Evolutionary conservation across 75 land plant species (phyloP), one percentile per base, ranked within the genome.

Genomic region (Cupressus sempervirens): DNA sequence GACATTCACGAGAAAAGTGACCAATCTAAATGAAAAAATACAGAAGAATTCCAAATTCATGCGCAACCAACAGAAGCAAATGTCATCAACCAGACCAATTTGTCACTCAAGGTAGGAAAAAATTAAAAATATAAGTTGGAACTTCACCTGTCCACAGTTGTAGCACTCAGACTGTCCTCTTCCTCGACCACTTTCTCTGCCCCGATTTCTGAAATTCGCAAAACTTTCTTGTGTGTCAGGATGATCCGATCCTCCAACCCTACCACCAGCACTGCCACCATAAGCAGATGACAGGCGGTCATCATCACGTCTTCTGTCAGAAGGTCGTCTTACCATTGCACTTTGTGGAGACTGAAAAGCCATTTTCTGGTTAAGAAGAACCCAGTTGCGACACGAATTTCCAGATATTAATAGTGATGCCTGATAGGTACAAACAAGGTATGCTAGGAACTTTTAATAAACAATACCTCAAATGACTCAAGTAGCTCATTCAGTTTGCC

Each of bases 1-100:
- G 86, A 56, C 90, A 89, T 56, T 89, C 90, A 40, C 90, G 90
- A 46, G 90, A 88, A 79, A 88, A 89, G 54, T 89, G 90, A 46
- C 90, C 90, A 73, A 84, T 80, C 84, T 85, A 48, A 45, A 76
- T 8, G 58, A 56, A 56, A 56, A 16, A 26, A 62, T 20, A 62
- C 40, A 30, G 76, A 34, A 73, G 34, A 73, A 41, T 0, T 73
- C 13, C 76, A 73, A 34, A 73, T 73, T 34, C 38, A 73, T 13
- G 0, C 76, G 38, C 0, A 13, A 41, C 46, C 20, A 38, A 4
- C 23, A 62, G 8, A 62, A 62, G 67, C 26, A 81, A 43, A 46
- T 5, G 7, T 15, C 26, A 12, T 81, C 20, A 43, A 15, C n/a
- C n/a, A 62, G n/a, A 62, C 67, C 18, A 16, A 56, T 4, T 62